Evolutionary conservation across 176 grass and related monocot species (phyloP).

Genomic region (Calamus simplicifolius): DNA sequence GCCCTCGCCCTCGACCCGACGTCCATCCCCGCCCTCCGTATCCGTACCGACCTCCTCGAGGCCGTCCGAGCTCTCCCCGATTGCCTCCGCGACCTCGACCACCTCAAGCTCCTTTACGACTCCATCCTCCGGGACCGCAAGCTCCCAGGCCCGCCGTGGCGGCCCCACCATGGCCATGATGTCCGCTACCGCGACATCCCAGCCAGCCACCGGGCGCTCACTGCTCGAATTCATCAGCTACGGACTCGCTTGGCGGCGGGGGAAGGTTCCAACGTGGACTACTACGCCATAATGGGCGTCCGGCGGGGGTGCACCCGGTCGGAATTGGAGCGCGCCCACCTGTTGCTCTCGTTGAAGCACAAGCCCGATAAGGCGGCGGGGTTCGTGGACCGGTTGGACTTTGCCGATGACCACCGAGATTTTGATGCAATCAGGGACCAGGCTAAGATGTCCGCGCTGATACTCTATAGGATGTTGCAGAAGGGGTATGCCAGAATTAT

Average conservation of each 20-base stretch:
- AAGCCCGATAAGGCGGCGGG: conserved; percentile 72
- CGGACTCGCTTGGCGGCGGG: conserved; percentile 48
- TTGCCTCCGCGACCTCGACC: conserved; percentile 84
- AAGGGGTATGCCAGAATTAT: conserved; percentile 72
- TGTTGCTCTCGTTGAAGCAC: conserved; percentile 68
- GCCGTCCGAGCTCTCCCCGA: conserved; percentile 51
- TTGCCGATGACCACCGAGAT: conserved; percentile 80
- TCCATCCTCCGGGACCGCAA: conserved; percentile 80
- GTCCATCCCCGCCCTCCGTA: conserved; percentile 73
- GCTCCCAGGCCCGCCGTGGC: conserved; percentile 46
- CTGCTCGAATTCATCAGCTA: conserved; percentile 49
- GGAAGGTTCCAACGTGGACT: conserved; percentile 61
- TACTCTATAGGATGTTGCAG: conserved; percentile 84
- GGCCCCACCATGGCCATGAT: conserved; percentile 60
- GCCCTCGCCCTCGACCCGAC: conserved; percentile 72
- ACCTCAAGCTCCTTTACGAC: conserved; percentile 87
- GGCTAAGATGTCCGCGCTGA: conserved; percentile 76
- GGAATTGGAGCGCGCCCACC: conserved; percentile 71
- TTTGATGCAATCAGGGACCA: conserved; percentile 71
- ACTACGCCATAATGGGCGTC: conserved; percentile 55
- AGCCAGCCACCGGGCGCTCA: conserved; percentile 56
- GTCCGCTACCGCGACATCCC: conserved; percentile 71
- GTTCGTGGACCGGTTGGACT: conserved; percentile 71
- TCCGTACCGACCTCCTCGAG: conserved; percentile 68
- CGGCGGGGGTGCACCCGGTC: conserved; percentile 64